Evolutionary conservation across 192 early-diverging fungal species (phyloP), one percentile per base, ranked within the genome.

Genomic region (Coemansia erecta): DNA sequence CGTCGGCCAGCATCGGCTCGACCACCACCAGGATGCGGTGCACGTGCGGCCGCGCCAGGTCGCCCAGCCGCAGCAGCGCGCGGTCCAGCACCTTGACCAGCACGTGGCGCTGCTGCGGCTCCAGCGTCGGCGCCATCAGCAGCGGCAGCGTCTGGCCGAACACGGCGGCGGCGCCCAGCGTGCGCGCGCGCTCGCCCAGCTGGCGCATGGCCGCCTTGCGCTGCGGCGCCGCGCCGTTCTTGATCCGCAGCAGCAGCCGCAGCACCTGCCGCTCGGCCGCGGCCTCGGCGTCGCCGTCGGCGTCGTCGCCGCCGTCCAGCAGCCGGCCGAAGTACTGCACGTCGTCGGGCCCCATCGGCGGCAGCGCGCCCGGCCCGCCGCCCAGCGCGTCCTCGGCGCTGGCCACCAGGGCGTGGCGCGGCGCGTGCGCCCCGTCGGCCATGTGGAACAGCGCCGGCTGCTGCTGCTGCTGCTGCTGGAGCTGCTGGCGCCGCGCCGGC

Each of bases 1-100:
- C 90, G 60, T 98, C 96, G 64, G 98, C 98, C 51, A 99, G 74
- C 62, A 98, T 80, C 0, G 97, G 97, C 79, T 98, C 94, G 59
- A 98, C 95, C 0, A 98, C 96, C 9, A 97, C 94, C n/a, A 99
- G 86, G 55, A 99, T 97, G 71, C 95, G 94, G 85, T 98, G 97
- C 19, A 95, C 95, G 65, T 85, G 98, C 6, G 96, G 96, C 15
- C 95, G 90, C 7, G 95, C 97, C 35, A 95, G 84, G 51, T 94
- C 95, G 67, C 97, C 97, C 50, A 99, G 74, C 64, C 97, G 94
- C 82, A 94, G 93, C 61, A 99, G 72, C 54, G 93, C 89, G 57
- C 97, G 89, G 72, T 98, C 97, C 64, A 98, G 92, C 64, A 98
- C 96, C 70, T 98, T 99, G 45, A 95, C 96, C 52, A 99, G 74